Conservation (phyloP, 768 basidiomycete genomes). For the Boletus pseudo-olivaceus region DNA sequence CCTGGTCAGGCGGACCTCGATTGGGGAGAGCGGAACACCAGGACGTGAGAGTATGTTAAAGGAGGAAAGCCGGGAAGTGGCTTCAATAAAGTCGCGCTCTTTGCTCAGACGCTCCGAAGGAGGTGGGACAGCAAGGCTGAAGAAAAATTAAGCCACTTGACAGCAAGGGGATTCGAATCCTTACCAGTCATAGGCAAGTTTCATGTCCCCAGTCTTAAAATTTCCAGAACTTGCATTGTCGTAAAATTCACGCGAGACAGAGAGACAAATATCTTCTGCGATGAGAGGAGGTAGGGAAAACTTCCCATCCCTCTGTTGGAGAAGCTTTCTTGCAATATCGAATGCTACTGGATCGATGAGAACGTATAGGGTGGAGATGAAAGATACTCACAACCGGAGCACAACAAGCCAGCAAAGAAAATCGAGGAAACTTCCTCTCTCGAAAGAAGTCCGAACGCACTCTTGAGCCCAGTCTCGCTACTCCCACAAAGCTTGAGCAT, state of each 20-base stretch:
- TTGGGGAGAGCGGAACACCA: conserved; percentile 77
- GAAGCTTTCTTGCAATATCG: conserved; percentile 59
- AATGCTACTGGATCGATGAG: conserved; percentile 46
- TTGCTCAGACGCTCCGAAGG: conserved; percentile 55
- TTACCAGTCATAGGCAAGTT: conserved; percentile 94
- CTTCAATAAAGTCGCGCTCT: conserved; percentile 95
- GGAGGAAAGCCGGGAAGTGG: conserved; percentile 91
- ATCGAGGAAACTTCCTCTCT: conserved; percentile 72
- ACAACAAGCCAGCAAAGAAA: conserved; percentile 83
- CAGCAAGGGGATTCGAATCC: neutral
- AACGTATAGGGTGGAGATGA: neutral
- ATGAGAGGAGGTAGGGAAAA: conserved; percentile 45
- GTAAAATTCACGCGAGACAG: conserved; percentile 85
- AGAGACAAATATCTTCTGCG: conserved; percentile 77
- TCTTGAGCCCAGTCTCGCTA: conserved; percentile 59
- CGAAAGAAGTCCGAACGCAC: conserved; percentile 77
- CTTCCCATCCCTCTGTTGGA: conserved; percentile 45
- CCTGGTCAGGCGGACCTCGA: conserved; percentile 90
- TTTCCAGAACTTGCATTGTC: conserved; percentile 93
- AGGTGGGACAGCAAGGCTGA: conserved; percentile 73
- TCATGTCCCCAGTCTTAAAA: conserved; percentile 92
- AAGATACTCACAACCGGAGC: conserved; percentile 74
- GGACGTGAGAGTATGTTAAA: conserved; percentile 79
- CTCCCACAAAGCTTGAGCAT: conserved; percentile 77
- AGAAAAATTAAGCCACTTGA: conserved; percentile 6